A percentile compares a stretch with the other conserved stretches of the same genome.
These are phyloP conservation scores for Pelargonium citronellum DNA, from an alignment of 441 rosid species.

Conservation along the genomic window DNA sequence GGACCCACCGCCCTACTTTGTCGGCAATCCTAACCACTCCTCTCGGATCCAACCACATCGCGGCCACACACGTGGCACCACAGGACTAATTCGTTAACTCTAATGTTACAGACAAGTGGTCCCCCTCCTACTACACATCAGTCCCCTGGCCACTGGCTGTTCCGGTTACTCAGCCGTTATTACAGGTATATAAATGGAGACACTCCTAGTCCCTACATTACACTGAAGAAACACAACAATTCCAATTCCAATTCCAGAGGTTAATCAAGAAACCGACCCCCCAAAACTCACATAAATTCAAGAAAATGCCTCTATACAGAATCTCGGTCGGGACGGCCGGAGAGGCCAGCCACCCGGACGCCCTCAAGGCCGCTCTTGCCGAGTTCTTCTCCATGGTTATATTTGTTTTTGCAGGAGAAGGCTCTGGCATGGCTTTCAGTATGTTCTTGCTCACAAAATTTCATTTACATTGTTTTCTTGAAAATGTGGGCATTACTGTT, in stretches of 20 bases:
- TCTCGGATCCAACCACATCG: slow-evolving; percentile 14
- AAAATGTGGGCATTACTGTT: background rate
- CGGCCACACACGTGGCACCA: slow-evolving; percentile 26
- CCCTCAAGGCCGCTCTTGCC: slow-evolving; percentile 43
- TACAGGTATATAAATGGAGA: slow-evolving; percentile 26
- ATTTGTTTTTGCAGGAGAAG: slow-evolving; percentile 61
- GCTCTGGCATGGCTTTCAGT: slow-evolving; percentile 58
- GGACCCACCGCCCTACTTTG: slow-evolving; percentile 27
- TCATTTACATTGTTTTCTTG: background rate
- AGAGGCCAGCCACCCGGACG: slow-evolving; percentile 47
- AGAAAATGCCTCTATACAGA: slow-evolving; percentile 38
- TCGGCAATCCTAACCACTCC: slow-evolving; percentile 28
- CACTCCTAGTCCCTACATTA: slow-evolving; percentile 5
- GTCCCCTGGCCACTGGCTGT: slow-evolving; percentile 29
- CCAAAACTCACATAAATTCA: background rate
- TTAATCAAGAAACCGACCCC: background rate
- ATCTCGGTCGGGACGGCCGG: slow-evolving; percentile 40
- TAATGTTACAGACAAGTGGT: slow-evolving; percentile 30
- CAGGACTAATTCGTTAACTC: slow-evolving; percentile 15
- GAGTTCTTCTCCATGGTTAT: slow-evolving; percentile 55
- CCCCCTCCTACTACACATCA: background rate
- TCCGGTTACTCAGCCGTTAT: slow-evolving; percentile 36
- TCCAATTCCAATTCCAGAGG: background rate
- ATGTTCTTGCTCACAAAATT: slow-evolving; percentile 18
- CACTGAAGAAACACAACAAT: background rate